Base-by-base conservation (phyloP, 2,329 filamentous ascomycete genomes). In the Paecilomyces formosus region DNA sequence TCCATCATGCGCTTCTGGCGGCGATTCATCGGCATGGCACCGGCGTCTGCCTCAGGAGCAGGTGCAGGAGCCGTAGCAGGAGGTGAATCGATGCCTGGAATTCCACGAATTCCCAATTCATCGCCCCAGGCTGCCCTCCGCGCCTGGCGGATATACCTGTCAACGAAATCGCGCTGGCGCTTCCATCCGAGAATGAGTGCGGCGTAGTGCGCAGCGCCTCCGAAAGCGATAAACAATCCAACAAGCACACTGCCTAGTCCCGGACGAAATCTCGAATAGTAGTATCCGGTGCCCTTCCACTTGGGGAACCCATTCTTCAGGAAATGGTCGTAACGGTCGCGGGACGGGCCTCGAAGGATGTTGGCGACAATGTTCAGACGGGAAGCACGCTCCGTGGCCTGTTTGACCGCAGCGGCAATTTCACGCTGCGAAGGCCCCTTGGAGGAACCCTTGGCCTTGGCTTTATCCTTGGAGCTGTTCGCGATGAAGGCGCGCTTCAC, bases 211-310 rank as follows among this genome's bases (percentile, higher is more conserved):
- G 89, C 87, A 30, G 81, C 89, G 62, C 94, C 94, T 58, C 92
- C 93, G 55, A 89, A 85, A 56, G 90, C 84, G 62, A 96, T 73
- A 74, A 97, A 91, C 49, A 96, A 78, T 54, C 93, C 92, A 26
- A 88, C 61, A 55, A 97, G 75, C 53, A 96, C 94, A 13, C 89
- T 89, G 60, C 90, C 91, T 52, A 97, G 80, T 8, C 94, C 94
- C 1, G 94, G 94, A 21, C 94, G 85, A 82, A 93, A 97, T 59
- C 94, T 87, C 68, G 86, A 87, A 80, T 99, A 99, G 82, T 97
- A 99, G 83, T 99, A 99, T 62, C 94, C 93, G 52, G 93, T 97
- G 59, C 94, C 94, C 79, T 93, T 92, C 94, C 94, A 99, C 58
- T 85, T 85, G 31, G 94, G 94, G 79, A 99, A 99, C 61, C 94